Percentiles rank a stretch among this genome's conserved stretches.
These are phyloP conservation scores for Talaromyces sp. DNA, from an alignment of 2,329 filamentous ascomycete species.

Conservation along the genomic window DNA sequence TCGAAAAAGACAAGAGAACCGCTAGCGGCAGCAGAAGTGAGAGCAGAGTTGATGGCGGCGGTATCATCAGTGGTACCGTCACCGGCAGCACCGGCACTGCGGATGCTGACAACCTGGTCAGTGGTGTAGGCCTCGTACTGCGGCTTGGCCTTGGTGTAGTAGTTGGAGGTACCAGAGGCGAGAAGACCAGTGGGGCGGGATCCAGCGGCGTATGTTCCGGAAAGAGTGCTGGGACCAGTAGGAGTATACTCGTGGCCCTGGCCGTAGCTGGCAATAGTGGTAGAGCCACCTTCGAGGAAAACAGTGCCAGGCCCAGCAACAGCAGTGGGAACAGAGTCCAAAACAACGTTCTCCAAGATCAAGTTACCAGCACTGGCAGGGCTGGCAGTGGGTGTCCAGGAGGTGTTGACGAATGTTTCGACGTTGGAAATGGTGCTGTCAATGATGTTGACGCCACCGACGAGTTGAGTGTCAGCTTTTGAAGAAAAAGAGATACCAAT, in stretches of 20 bases:
- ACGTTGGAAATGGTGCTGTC: constrained; percentile 54
- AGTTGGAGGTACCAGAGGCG: constrained; percentile 37
- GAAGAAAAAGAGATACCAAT: constrained; percentile 51
- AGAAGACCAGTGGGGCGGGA: constrained; percentile 45
- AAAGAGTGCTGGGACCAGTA: constrained; percentile 42
- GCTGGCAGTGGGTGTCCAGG: constrained; percentile 38
- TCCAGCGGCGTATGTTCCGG: constrained; percentile 46
- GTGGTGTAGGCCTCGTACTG: constrained; percentile 47
- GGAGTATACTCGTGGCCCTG: constrained; percentile 46
- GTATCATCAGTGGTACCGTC: constrained; percentile 77
- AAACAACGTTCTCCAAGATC: constrained; percentile 54
- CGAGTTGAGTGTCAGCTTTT: constrained; percentile 42
- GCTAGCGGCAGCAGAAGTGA: constrained; percentile 49
- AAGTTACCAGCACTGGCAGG: constrained; percentile 48
- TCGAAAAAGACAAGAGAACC: constrained; percentile 57
- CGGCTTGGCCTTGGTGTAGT: constrained; percentile 52
- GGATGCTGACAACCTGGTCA: constrained; percentile 45
- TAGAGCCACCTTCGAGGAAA: constrained; percentile 32
- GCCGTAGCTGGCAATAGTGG: constrained; percentile 42
- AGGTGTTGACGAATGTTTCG: constrained; percentile 49
- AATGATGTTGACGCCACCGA: constrained; percentile 56
- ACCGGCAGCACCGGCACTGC: constrained; percentile 45
- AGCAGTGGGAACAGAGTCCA: constrained; percentile 50
- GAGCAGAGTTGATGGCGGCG: constrained; percentile 77
- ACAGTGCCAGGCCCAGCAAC: constrained; percentile 38